Evolutionary conservation across 2,329 filamentous ascomycete species (phyloP).

Genomic region (Elsinoe fawcettii): DNA sequence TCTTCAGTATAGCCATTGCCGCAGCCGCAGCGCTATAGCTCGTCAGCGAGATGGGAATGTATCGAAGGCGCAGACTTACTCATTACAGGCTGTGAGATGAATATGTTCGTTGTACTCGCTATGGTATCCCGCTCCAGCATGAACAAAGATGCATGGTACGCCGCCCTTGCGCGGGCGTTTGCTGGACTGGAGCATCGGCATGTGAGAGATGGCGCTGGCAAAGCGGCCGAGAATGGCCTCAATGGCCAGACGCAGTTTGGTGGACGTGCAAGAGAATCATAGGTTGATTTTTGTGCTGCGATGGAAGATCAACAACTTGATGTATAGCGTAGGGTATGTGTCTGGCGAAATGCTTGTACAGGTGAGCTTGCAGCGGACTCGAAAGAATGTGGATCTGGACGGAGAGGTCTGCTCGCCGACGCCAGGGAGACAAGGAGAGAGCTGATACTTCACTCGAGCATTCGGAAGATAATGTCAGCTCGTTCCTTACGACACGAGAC

Average conservation of each 20-base stretch:
- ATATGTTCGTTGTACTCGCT: constrained; percentile 75
- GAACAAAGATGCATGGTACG: constrained; percentile 78
- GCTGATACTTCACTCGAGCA: neutral
- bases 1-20: constrained; percentile 72
- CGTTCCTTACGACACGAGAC: neutral
- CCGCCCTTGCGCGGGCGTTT: constrained; percentile 33
- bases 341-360: neutral
- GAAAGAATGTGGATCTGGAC: neutral
- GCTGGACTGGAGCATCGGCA: constrained; percentile 20
- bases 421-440: neutral
- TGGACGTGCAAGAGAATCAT: neutral
- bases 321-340: neutral
- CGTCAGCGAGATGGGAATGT: constrained; percentile 19
- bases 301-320: too few species aligned
- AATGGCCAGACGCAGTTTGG: neutral
- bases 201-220: neutral
- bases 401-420: neutral
- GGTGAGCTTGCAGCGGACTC: neutral
- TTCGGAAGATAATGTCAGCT: neutral
- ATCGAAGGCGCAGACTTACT: constrained; percentile 54
- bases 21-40: constrained; percentile 65
- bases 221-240: neutral
- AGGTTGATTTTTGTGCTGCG: neutral
- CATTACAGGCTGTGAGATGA: constrained; percentile 78
- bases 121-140: constrained; percentile 92